Conservation (phyloP, 345 rosid species). For the Triadica sebifera region DNA sequence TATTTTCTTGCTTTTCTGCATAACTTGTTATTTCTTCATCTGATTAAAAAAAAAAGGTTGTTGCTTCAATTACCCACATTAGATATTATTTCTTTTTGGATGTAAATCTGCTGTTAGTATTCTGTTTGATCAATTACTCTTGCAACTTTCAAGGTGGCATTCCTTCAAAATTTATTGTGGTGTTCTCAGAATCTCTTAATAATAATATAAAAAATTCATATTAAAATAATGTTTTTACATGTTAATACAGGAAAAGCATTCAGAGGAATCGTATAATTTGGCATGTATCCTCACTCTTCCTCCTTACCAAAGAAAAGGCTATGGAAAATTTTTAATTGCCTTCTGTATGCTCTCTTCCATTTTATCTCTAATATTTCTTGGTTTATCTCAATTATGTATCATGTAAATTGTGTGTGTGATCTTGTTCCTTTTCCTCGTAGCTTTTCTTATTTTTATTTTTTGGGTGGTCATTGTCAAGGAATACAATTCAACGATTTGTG, state of each 20-base stretch:
- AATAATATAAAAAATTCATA: background rate
- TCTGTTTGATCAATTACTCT: background rate
- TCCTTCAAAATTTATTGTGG: background rate
- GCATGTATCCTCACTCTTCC: slow-evolving; percentile 98
- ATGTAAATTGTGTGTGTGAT: background rate
- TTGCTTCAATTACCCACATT: no score
- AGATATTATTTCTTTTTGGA: background rate
- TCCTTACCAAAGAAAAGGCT: slow-evolving; percentile 98
- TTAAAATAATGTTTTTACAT: background rate
- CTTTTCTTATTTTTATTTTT: no score
- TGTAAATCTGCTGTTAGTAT: background rate
- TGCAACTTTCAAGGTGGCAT: background rate
- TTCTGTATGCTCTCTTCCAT: slow-evolving; percentile 64
- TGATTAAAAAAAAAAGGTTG: no score
- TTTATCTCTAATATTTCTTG: background rate
- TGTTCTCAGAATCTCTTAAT: background rate
- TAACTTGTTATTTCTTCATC: no score
- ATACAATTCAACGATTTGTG: background rate
- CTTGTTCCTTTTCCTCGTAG: background rate
- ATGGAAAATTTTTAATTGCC: slow-evolving; percentile 91
- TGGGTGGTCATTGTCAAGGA: background rate
- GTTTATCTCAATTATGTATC: background rate
- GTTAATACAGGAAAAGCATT: slow-evolving; percentile 83
- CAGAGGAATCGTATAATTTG: slow-evolving; percentile 94
- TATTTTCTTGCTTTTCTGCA: background rate